phyloP scores from a whole-genome alignment of 2,329 filamentous ascomycete genomes.

The Coniochaeta pulveracea region DNA sequence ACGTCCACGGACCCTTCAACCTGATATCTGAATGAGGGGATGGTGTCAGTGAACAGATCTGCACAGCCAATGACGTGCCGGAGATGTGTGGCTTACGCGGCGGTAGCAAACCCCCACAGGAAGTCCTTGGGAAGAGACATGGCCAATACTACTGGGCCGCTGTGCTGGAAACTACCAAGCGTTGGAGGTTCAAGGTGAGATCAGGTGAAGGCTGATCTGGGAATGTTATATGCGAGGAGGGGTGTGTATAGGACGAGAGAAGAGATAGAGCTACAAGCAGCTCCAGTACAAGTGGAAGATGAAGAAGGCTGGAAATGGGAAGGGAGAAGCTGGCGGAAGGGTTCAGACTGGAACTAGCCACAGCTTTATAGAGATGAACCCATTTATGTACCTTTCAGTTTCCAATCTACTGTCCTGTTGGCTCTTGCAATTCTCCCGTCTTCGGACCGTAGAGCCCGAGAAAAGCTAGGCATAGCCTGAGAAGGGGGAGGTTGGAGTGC shows the following conservation, averaged over 20 bases:
- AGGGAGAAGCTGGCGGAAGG: constrained; percentile 1
- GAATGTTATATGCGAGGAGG: not conserved
- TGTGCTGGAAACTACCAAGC: not conserved
- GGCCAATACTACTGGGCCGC: constrained; percentile 11
- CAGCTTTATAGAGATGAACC: constrained; percentile 9
- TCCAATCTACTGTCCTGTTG: constrained; percentile 9
- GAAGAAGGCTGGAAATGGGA: not conserved
- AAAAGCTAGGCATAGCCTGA: constrained; percentile 21
- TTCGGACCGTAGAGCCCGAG: constrained; percentile 43
- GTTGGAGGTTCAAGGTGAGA: not conserved
- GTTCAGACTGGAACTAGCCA: constrained; percentile 3
- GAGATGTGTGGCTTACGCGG: constrained; percentile 39
- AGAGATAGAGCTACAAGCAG: not conserved
- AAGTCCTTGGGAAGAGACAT: constrained; percentile 60
- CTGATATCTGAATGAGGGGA: constrained; percentile 54
- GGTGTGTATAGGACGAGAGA: not conserved
- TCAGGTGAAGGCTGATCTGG: not conserved
- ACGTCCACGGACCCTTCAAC: constrained; percentile 67
- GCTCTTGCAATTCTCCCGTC: constrained; percentile 26
- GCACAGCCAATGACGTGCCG: not conserved
- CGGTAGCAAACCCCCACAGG: constrained; percentile 71
- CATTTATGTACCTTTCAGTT: constrained; percentile 13
- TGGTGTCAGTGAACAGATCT: not conserved
- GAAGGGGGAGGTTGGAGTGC: constrained; percentile 6
- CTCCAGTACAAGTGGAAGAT: not conserved